Evolutionary conservation across 2,329 filamentous ascomycete species (phyloP).

Genomic region (Phaeomoniella chlamydospora): DNA sequence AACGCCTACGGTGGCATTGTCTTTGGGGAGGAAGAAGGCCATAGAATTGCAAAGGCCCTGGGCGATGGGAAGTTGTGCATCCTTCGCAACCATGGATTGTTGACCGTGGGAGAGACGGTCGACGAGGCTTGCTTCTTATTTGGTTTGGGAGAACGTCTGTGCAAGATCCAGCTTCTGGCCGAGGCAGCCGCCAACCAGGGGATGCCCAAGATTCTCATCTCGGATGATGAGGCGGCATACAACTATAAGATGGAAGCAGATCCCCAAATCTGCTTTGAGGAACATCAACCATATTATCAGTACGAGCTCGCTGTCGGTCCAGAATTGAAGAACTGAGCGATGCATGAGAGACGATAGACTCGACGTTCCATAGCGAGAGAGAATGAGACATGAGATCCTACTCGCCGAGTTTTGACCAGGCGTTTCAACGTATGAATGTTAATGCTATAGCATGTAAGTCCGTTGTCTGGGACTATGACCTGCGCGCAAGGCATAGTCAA

Average conservation of each 20-base stretch:
- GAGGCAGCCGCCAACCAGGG: conserved; percentile 49
- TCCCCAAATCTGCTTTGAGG: conserved; percentile 11
- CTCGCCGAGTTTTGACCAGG: no score
- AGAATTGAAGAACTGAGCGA: neutral
- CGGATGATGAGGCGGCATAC: conserved; percentile 22
- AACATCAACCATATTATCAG: conserved; percentile 15
- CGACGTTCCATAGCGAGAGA: no score
- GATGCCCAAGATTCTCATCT: conserved; percentile 36
- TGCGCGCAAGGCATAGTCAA: no score
- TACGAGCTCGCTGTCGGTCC: conserved; percentile 12
- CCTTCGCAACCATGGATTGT: conserved; percentile 56
- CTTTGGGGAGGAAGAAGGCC: conserved; percentile 48
- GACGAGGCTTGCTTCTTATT: conserved; percentile 63
- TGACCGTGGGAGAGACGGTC: conserved; percentile 57
- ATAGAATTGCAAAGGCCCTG: conserved; percentile 47
- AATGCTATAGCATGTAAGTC: no score
- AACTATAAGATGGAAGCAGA: conserved; percentile 14
- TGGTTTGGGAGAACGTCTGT: conserved; percentile 52
- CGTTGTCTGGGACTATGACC: no score
- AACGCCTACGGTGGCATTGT: conserved; percentile 50
- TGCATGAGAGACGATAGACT: no score
- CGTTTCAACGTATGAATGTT: no score
- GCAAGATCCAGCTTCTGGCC: conserved; percentile 51
- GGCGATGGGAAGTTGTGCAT: conserved; percentile 49
- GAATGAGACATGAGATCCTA: no score